Evolutionary conservation across 2,329 filamentous ascomycete genomes (phyloP), one percentile per base, ranked within the genome.

Genomic region (Epichloe amarillans): DNA sequence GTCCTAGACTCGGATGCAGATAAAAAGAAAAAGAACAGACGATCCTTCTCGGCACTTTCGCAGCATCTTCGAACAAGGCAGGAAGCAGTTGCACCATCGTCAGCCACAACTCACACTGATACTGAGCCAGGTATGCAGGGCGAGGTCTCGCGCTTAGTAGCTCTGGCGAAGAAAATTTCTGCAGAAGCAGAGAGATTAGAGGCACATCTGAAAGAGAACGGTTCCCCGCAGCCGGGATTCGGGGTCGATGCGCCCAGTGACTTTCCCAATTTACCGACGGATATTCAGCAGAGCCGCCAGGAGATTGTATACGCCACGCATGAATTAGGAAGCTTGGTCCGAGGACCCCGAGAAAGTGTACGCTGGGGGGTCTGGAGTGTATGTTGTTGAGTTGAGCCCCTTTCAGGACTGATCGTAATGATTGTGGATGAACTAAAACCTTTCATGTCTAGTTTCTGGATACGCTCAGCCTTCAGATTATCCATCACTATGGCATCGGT

Each of bases 331-430:
- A 61, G 67, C 45, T 61, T 79, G 47, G 69, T 73, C 15, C 67
- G 72, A 21, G 76, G 76, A 0, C 75, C 76, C 0, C 65, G 68
- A 37, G 74, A 79, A 56, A 66, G 62, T n/a, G 57, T 79, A 7
- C 65, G 75, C 61, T 79, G 73, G 72, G 68, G 48, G 48, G 66
- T 72, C 49, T 77, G 72, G 75, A 72, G 69, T 58, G 74, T 76
- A 58, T 61, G 72, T 64, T 61, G 72, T 64, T 19, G 19, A 19
- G 19, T 30, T 30, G 43, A 45, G n/a, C 10, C 14, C 5, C 11
- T 17, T 19, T n/a, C 6, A 23, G 17, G 2, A 14, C 40, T n/a
- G 15, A 14, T 17, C 7, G 15, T 6, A n/a, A 19, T 14, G 3
- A 42, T 17, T 33, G 15, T 7, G 17, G 4, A 26, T 37, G n/a